Base-by-base conservation (phyloP, 768 basidiomycete species). In the Leucocoprinus leucothites region DNA sequence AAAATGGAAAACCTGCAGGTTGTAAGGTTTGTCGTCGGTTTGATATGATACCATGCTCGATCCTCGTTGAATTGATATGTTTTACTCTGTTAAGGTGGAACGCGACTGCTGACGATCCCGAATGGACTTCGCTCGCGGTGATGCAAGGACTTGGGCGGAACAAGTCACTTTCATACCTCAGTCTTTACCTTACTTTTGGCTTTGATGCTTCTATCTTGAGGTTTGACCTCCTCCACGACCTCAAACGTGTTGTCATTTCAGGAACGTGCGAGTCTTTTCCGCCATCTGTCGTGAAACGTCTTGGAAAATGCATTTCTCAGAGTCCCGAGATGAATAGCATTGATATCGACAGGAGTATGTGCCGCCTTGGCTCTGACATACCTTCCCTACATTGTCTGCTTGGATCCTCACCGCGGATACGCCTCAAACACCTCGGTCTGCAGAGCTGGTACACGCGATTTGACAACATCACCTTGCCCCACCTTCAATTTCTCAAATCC, bases 321-420 rank as follows among this genome's bases (percentile, higher is more conserved):
- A 44, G 51, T 44, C 51, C 51, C 19, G 51, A 53, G 16, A 53
- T 45, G 51, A 53, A 18, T 24, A 53, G 51, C 42, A 53, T 53
- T 22, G 41, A 53, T 35, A 36, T 53, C 13, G 51, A 53, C 19
- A 45, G 42, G 16, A 44, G 26, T 16, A 19, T 34, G 8, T 53
- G 51, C 31, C 13, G 34, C 34, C 14, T 26, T 6, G 43, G 44
- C 21, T 18, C 41, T 11, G 41, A 34, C 13, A 22, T 36, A 21
- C 51, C 51, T 9, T 44, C 42, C 5, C 9, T 52, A 22, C 43
- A 45, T 18, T 34, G 42, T 34, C 31, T 53, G 9, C 41, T 53
- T 16, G 41, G 51, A 35, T 22, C 43, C 21, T 26, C 51, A 26
- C 31, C 51, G 31, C 41, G 22, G 44, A 34, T 43, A 53, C 42